Evolutionary conservation across 2,329 filamentous ascomycete species (phyloP), one percentile per base, ranked within the genome.

Genomic region (Fusarium nematophilum): DNA sequence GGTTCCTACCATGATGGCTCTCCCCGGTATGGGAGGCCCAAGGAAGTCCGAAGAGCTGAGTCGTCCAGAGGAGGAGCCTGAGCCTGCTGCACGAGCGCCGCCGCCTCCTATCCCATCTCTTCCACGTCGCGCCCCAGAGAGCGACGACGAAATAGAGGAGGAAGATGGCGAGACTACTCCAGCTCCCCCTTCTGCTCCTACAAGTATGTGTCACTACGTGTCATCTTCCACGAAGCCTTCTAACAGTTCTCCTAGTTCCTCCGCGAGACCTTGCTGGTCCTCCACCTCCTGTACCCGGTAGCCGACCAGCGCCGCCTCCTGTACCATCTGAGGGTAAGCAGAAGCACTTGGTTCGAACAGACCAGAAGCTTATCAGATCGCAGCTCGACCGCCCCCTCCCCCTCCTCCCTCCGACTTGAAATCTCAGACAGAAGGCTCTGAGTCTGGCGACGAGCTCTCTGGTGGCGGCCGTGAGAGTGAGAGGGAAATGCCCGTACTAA

Each of bases 371-470:
- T 4, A 69, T 43, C 8, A 10, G 6, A 15, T 10, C 15, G 5
- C 67, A 92, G 90, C 85, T 67, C 90, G 89, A 42, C 86, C 89
- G 38, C 79, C 82, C 2, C 85, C 85, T 42, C 79, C 80, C 27
- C 79, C 79, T 33, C 80, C 84, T 44, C 78, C 84, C 31, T 77
- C 82, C 29, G 79, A 80, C 36, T 71, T 85, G 13, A 80, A 83
- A 40, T 91, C 91, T 33, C 88, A 87, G 38, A 92, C 88, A 53
- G 84, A 90, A 57, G 93, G 92, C 25, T 96, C 92, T 2, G 91
- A 90, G 72, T 95, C 93, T 36, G 93, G 96, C 67, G 93, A 97
- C 72, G 94, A 97, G 73, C 79, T 93, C 67, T 92, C 90, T 9
- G 79, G 80, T 47, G 75, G 76, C 69, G 70, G 82, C 67, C 73